Evolutionary conservation across 2,329 filamentous ascomycete genomes (phyloP), one percentile per base, ranked within the genome.

Genomic region (Sclerotinia trifoliorum): DNA sequence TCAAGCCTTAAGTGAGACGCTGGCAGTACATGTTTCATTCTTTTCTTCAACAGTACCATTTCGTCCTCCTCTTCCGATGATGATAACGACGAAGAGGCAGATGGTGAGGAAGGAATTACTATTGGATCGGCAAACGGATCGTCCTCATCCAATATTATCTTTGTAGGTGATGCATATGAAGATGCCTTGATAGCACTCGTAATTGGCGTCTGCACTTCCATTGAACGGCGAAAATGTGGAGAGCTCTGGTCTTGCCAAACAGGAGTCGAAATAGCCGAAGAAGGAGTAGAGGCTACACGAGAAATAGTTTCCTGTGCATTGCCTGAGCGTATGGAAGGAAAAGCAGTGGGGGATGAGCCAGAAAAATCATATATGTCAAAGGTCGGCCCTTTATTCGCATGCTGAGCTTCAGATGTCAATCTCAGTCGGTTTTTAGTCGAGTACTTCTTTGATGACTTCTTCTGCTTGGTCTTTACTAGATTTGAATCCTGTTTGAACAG

Each of bases 1-100:
- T 89, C 86, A 32, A 90, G 76, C 54, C 87, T 83, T 67, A 90
- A 80, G 84, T 87, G 89, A 7, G 88, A 90, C n/a, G 88, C 88
- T 51, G 88, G 88, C 56, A 90, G 80, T 10, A 90, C 87, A 29
- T 87, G 87, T 65, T 82, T 82, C 60, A 90, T 86, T 62, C 70
- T 77, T 68, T 72, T 77, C 17, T 73, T 69, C 17, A 77, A 68
- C 49, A 70, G 71, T 4, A 74, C 74, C 46, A 77, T 70, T 52
- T 73, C 66, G 26, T 76, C 52, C 7, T 72, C 73, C 48, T 77
- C 76, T 39, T 76, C 73, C 35, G 74, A 74, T 54, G 75, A 76
- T 5, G 70, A 66, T 6, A 42, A 24, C 17, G 70, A 63, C 3
- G 62, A 57, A 17, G 63, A 67, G 26, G 60, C 69, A 5, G 71